phyloP scores from a whole-genome alignment of 2,329 filamentous ascomycete genomes.

The Magnaporthales sp. region DNA sequence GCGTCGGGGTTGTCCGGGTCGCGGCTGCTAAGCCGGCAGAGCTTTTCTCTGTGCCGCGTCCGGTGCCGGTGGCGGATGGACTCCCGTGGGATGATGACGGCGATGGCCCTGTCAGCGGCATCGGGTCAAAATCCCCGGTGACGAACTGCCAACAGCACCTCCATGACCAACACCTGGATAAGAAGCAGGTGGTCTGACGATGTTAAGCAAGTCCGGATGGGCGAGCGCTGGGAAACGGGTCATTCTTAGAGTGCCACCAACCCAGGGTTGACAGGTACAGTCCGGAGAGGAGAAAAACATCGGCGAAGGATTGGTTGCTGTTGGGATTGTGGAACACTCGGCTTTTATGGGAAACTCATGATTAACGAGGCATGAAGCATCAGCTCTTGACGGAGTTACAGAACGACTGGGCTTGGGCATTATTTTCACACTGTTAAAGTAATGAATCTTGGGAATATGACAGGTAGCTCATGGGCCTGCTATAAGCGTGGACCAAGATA shows the following conservation, averaged over 20 bases:
- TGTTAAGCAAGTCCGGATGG: background rate
- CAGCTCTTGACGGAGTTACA: background rate
- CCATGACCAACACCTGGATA: background rate
- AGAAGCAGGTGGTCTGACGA: background rate
- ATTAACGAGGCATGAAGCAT: background rate
- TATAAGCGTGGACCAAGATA: background rate
- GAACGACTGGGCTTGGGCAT: background rate
- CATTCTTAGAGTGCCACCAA: too few relatives aligned
- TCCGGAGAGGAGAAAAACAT: background rate
- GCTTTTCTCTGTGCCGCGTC: background rate
- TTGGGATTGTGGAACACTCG: background rate
- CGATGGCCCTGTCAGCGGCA: background rate
- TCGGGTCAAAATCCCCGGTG: background rate
- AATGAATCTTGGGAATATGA: background rate
- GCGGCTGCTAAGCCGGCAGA: background rate
- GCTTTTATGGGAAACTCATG: background rate
- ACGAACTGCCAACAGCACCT: background rate
- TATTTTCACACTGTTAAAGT: background rate
- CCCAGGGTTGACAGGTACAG: too few relatives aligned
- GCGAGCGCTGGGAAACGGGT: too few relatives aligned
- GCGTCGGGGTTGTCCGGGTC: background rate
- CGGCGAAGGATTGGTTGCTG: background rate
- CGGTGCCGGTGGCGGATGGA: background rate
- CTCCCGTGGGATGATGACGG: background rate
- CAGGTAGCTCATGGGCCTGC: background rate